phyloP scores from a whole-genome alignment of 345 rosid species.

The Nephelium lappaceum region DNA sequence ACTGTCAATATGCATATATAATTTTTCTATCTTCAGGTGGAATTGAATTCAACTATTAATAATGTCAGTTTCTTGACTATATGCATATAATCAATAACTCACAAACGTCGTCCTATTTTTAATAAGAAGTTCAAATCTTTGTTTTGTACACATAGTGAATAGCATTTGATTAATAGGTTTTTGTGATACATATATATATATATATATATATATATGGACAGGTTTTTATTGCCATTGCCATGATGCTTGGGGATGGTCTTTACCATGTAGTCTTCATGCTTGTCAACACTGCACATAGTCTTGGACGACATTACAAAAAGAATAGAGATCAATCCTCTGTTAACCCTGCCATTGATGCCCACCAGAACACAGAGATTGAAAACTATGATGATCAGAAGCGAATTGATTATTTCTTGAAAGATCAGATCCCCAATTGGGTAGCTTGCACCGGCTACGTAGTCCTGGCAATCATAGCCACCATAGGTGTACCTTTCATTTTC shows the following conservation, averaged over 20 bases:
- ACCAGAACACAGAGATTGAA: background rate
- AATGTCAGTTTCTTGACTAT: too few relatives aligned
- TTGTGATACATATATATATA: too few relatives aligned
- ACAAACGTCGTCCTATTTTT: too few relatives aligned
- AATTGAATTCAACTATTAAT: too few relatives aligned
- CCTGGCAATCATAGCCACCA: constrained; percentile 55
- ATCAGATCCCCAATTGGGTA: constrained; percentile 67
- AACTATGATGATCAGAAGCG: constrained; percentile 52
- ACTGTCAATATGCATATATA: too few relatives aligned
- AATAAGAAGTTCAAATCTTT: too few relatives aligned
- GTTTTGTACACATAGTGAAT: too few relatives aligned
- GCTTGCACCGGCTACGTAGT: constrained; percentile 57
- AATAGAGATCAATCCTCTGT: background rate
- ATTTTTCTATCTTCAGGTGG: too few relatives aligned
- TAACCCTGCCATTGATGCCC: background rate
- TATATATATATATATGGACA: constrained; percentile 8
- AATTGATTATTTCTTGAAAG: constrained; percentile 64
- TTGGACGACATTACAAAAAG: constrained; percentile 21
- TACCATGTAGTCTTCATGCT: constrained; percentile 67
- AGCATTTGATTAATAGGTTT: too few relatives aligned
- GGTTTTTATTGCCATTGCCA: constrained; percentile 84
- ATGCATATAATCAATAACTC: too few relatives aligned
- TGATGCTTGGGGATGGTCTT: constrained; percentile 90
- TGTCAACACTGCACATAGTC: constrained; percentile 42
- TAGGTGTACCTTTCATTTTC: constrained; percentile 66